Percentiles rank a stretch among this genome's conserved stretches.
Evolutionary conservation across 345 rosid genomes (phyloP).

Genomic region (Ceriops zippeliana): DNA sequence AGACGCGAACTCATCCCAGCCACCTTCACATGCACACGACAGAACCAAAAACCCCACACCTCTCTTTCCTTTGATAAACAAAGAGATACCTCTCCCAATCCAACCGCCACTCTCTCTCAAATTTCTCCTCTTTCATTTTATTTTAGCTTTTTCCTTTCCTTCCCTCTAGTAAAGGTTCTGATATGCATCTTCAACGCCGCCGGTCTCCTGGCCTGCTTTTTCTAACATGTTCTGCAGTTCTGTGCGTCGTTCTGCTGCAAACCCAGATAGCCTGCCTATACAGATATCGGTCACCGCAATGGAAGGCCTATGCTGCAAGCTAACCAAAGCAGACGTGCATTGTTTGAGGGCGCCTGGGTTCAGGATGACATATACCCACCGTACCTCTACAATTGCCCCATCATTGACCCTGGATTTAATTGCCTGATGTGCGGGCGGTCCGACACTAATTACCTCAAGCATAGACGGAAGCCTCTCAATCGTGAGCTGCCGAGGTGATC

Average conservation of each 20-base stretch:
- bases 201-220: neutral
- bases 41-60: neutral
- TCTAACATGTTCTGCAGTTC: slow-evolving; percentile 25
- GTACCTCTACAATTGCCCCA: slow-evolving; percentile 51
- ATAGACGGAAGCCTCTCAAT: slow-evolving; percentile 78
- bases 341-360: slow-evolving; percentile 70
- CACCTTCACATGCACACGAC: slow-evolving; percentile 21
- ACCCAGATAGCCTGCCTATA: slow-evolving; percentile 37
- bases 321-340: slow-evolving; percentile 51
- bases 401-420: slow-evolving; percentile 68
- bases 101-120: too few species aligned
- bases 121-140: too few species aligned
- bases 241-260: slow-evolving; percentile 32
- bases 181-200: neutral
- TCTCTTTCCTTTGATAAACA: neutral
- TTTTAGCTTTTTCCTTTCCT: neutral
- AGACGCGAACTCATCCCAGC: slow-evolving; percentile 5
- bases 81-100: neutral
- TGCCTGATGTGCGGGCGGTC: slow-evolving; percentile 85
- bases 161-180: neutral
- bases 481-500: slow-evolving; percentile 80
- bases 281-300: slow-evolving; percentile 48
- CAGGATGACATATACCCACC: slow-evolving; percentile 29
- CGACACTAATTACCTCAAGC: slow-evolving; percentile 76
- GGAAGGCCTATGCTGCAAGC: slow-evolving; percentile 49